Conservation (phyloP, 2,329 filamentous ascomycete species). For the Colletotrichum lupini region DNA sequence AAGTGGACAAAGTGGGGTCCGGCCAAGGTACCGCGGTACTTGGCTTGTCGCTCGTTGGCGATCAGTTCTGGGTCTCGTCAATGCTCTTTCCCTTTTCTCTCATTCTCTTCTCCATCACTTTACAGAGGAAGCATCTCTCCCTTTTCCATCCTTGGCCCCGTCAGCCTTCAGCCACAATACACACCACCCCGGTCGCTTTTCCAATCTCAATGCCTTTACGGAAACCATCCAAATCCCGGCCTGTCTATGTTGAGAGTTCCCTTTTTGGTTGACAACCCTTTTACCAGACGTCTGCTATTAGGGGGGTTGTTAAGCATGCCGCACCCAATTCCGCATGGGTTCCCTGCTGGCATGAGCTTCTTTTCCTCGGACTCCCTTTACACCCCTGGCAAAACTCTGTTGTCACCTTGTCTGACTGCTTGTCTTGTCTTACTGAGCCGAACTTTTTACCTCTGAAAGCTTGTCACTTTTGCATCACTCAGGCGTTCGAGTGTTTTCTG, state of each 20-base stretch:
- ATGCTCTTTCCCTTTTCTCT: conserved; percentile 5
- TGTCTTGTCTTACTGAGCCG: conserved; percentile 1
- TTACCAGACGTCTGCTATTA: conserved; percentile 23
- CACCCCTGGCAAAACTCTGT: background rate
- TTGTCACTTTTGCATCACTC: background rate
- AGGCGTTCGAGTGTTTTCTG: background rate
- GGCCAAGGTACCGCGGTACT: no score
- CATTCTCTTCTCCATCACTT: background rate
- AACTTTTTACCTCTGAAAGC: conserved; percentile 1
- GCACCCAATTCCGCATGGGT: background rate
- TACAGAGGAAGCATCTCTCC: background rate
- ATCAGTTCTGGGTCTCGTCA: conserved; percentile 14
- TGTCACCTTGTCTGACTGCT: no score
- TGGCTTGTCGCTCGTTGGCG: conserved; percentile 4
- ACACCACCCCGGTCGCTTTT: background rate
- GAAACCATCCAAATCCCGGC: background rate
- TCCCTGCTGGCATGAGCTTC: conserved; percentile 11
- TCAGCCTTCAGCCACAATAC: background rate
- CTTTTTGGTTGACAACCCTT: conserved; percentile 3
- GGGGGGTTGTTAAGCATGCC: background rate
- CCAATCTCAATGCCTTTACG: conserved; percentile 15
- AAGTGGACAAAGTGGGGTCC: background rate
- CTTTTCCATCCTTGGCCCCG: background rate
- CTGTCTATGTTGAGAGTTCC: background rate
- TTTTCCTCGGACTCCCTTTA: background rate